phyloP scores from a whole-genome alignment of 129 eudicot species.

The Flaveria trinervia region DNA sequence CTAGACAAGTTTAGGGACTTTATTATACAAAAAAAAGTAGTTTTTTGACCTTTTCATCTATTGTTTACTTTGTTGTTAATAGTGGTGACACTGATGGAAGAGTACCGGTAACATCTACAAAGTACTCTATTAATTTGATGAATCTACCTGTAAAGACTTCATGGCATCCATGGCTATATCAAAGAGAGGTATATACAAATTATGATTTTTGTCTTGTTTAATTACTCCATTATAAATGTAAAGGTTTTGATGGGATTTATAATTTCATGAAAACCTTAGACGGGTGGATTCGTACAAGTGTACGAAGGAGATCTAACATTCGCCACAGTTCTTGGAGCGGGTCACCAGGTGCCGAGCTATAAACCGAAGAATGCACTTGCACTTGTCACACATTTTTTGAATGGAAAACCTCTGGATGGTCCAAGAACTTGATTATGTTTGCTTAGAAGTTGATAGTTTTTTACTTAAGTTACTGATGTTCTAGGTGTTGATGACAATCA shows the following conservation, averaged over 20 bases:
- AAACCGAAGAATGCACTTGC: slow-evolving; percentile 64
- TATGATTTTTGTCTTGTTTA: background rate
- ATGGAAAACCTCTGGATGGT: slow-evolving; percentile 46
- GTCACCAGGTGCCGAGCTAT: slow-evolving; percentile 86
- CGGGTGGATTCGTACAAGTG: slow-evolving; percentile 68
- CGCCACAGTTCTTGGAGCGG: slow-evolving; percentile 82
- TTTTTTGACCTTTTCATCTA: too few species aligned
- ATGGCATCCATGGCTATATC: slow-evolving; percentile 71
- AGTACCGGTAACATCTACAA: slow-evolving; percentile 80
- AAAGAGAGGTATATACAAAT: slow-evolving; percentile 50
- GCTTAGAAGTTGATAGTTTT: background rate
- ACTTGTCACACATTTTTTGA: slow-evolving; percentile 56
- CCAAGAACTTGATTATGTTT: background rate
- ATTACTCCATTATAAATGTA: background rate
- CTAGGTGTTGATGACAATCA: background rate
- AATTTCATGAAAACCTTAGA: slow-evolving; percentile 33
- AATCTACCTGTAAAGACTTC: slow-evolving; percentile 47
- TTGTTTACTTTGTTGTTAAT: background rate
- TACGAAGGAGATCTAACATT: slow-evolving; percentile 68
- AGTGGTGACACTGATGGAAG: slow-evolving; percentile 89
- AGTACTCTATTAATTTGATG: slow-evolving; percentile 55
- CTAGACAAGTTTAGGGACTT: too few species aligned
- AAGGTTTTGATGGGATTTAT: background rate
- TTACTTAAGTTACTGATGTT: background rate
- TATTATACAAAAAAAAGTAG: too few species aligned